A percentile compares a stretch with the other conserved stretches of the same genome.
phyloP scores from a whole-genome alignment of 805 yeast genomes.

The Candida nitratophila region DNA sequence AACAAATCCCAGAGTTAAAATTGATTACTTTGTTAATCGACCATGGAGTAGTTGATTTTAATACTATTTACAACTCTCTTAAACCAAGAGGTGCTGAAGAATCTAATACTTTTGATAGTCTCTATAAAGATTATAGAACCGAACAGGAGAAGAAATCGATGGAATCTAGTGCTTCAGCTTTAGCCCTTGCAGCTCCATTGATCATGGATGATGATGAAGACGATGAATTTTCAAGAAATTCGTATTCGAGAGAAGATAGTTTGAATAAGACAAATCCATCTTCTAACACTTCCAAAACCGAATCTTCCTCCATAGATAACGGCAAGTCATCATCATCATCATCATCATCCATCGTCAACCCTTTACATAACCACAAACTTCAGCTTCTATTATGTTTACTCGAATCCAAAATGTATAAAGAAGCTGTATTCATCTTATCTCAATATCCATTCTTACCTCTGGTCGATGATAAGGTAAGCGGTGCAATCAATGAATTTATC shows the following conservation, averaged over 20 bases:
- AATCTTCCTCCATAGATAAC: too few species aligned
- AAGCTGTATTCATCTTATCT: slow-evolving; percentile 51
- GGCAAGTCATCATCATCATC: too few species aligned
- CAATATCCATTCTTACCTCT: slow-evolving; percentile 56
- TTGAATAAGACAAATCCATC: too few species aligned
- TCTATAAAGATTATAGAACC: slow-evolving; percentile 39
- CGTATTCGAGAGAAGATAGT: too few species aligned
- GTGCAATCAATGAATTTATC: slow-evolving; percentile 42
- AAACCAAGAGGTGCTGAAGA: slow-evolving; percentile 36
- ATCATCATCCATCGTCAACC: too few species aligned
- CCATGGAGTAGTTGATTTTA: slow-evolving; percentile 58
- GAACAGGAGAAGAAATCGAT: slow-evolving; percentile 48
- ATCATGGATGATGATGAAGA: slow-evolving; percentile 56
- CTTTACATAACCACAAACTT: slow-evolving; percentile 26
- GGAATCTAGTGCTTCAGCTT: slow-evolving; percentile 64
- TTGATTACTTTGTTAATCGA: slow-evolving; percentile 53
- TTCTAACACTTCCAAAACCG: slow-evolving; percentile 3
- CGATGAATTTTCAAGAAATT: too few species aligned
- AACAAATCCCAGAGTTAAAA: slow-evolving; percentile 13
- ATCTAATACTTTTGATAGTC: slow-evolving; percentile 24
- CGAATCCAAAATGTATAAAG: slow-evolving; percentile 53
- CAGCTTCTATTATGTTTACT: slow-evolving; percentile 47
- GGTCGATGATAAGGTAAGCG: slow-evolving; percentile 42
- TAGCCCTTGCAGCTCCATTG: slow-evolving; percentile 85
- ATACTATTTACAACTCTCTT: slow-evolving; percentile 49